Evolutionary conservation across 306 rosid genomes (phyloP).

Genomic region (Sphenostylis stenocarpa): DNA sequence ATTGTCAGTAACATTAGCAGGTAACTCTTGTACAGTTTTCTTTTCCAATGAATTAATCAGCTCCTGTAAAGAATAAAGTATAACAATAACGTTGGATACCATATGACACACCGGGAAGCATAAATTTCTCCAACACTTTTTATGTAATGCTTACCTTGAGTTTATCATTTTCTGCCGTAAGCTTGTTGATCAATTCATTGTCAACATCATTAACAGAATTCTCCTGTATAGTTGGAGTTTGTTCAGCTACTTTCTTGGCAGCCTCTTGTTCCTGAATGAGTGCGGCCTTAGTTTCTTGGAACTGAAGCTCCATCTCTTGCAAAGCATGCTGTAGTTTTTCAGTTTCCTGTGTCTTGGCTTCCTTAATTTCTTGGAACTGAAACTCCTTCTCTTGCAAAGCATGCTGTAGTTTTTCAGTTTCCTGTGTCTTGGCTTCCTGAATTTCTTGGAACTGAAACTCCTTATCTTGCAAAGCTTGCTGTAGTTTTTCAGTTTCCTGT

Average conservation of each 20-base stretch:
- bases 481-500: background rate
- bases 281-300: conserved; percentile 43
- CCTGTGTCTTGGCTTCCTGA: conserved; percentile 56
- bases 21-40: conserved; percentile 38
- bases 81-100: conserved; percentile 6
- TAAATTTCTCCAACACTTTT: background rate
- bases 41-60: conserved; percentile 32
- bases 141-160: conserved; percentile 35
- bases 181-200: conserved; percentile 21
- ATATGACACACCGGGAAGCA: background rate
- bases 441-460: conserved; percentile 21
- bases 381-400: background rate
- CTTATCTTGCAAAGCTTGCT: conserved; percentile 31
- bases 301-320: conserved; percentile 38
- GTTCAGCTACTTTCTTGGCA: conserved; percentile 43
- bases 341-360: background rate
- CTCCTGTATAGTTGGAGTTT: conserved; percentile 40
- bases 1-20: conserved; percentile 47
- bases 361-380: background rate
- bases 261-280: conserved; percentile 62
- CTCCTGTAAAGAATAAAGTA: conserved; percentile 13
- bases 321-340: background rate
- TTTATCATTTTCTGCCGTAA: conserved; percentile 26
- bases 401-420: too few relatives aligned
- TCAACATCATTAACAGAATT: conserved; percentile 36